Evolutionary conservation across 768 basidiomycete species (phyloP).

Genomic region (Mycena rosella): DNA sequence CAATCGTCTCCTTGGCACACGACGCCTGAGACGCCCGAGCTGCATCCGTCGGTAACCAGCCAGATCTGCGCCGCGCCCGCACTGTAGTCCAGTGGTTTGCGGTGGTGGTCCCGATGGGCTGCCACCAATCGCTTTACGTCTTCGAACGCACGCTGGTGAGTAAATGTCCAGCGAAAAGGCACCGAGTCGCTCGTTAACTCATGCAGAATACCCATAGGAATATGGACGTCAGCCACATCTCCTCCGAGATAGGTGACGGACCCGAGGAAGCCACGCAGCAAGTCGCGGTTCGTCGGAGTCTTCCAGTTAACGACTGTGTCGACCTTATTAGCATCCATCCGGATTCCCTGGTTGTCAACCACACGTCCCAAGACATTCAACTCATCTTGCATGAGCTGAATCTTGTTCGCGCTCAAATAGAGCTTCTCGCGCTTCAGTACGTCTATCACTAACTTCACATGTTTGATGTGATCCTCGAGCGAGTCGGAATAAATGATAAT

Average conservation of each 20-base stretch:
- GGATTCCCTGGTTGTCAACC: not conserved
- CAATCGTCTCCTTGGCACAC: not conserved
- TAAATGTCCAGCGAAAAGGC: not conserved
- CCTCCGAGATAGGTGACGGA: not conserved
- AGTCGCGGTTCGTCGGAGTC: not conserved
- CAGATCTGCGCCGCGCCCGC: not conserved
- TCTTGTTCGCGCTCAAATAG: slow-evolving; percentile 1
- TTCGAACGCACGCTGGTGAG: not conserved
- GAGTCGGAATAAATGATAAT: slow-evolving; percentile 3
- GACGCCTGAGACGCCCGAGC: not conserved
- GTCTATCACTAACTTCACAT: not conserved
- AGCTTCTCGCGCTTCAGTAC: not conserved
- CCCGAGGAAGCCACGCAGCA: not conserved
- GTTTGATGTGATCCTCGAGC: not conserved
- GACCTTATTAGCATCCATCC: not conserved
- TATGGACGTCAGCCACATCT: not conserved
- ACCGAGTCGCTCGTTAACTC: not conserved
- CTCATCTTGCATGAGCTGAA: not conserved
- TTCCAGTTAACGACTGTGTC: not conserved
- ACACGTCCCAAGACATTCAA: not conserved
- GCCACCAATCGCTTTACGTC: not conserved
- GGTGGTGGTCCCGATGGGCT: no score
- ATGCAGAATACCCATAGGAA: not conserved
- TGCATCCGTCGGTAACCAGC: not conserved
- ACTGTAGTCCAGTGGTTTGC: no score